phyloP scores from a whole-genome alignment of 441 rosid genomes.

The Euphorbia neoarborescens region DNA sequence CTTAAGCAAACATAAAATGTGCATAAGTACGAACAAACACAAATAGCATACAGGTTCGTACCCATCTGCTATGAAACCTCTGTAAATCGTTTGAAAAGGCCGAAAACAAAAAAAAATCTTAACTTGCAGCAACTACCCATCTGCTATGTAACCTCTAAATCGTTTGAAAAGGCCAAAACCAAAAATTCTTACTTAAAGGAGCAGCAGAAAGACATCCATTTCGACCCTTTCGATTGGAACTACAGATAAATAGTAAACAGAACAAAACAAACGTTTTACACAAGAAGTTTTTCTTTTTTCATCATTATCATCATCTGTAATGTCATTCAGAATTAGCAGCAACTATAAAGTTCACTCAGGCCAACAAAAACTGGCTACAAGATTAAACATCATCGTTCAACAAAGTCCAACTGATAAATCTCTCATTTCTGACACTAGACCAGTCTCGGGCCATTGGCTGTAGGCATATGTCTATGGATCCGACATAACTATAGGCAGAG shows the following conservation, averaged over 20 bases:
- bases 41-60: too few relatives aligned
- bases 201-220: too few relatives aligned
- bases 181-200: neutral
- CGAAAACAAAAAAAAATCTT: too few relatives aligned
- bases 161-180: too few relatives aligned
- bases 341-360: neutral
- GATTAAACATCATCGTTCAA: slow-evolving; percentile 12
- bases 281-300: slow-evolving; percentile 13
- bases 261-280: slow-evolving; percentile 10
- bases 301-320: neutral
- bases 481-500: neutral
- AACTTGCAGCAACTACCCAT: too few relatives aligned
- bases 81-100: too few relatives aligned
- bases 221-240: too few relatives aligned
- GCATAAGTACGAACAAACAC: too few relatives aligned
- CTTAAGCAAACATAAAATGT: too few relatives aligned
- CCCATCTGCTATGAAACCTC: too few relatives aligned
- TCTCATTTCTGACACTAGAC: slow-evolving; percentile 1
- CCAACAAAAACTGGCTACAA: slow-evolving; percentile 3
- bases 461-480: neutral
- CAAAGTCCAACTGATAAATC: neutral
- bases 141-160: too few relatives aligned
- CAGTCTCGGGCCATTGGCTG: neutral
- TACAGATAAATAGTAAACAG: neutral
- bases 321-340: slow-evolving; percentile 17